phyloP scores from a whole-genome alignment of 371 early-diverging fungal species.

The Mucor sp. region DNA sequence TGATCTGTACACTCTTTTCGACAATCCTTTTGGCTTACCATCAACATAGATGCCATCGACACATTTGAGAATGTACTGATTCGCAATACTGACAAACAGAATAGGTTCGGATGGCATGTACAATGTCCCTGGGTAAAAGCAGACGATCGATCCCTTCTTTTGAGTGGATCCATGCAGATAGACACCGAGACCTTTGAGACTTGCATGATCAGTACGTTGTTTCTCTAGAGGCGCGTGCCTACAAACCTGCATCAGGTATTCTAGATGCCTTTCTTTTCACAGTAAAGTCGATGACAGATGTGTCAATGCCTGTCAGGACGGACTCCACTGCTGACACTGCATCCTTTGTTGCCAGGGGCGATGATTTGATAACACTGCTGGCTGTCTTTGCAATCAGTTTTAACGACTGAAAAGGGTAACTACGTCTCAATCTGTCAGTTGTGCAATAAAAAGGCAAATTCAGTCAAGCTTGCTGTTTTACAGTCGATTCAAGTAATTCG shows the following conservation, averaged over 20 bases:
- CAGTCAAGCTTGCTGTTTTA: neutral
- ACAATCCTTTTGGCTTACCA: slow-evolving; percentile 52
- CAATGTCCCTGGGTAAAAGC: slow-evolving; percentile 50
- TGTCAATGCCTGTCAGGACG: slow-evolving; percentile 1
- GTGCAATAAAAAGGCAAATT: neutral
- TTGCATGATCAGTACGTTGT: neutral
- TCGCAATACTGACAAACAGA: slow-evolving; percentile 52
- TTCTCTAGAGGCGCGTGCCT: neutral
- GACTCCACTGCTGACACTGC: slow-evolving; percentile 13
- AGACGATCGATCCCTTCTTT: slow-evolving; percentile 24
- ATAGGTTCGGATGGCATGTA: slow-evolving; percentile 57
- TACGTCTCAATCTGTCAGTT: neutral
- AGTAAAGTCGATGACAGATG: slow-evolving; percentile 2
- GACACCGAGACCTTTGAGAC: slow-evolving; percentile 22
- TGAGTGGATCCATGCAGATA: slow-evolving; percentile 26
- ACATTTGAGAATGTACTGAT: slow-evolving; percentile 60
- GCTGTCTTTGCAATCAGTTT: slow-evolving; percentile 5
- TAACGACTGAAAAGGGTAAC: slow-evolving; percentile 18
- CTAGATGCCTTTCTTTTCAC: slow-evolving; percentile 11
- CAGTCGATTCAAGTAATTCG: slow-evolving; percentile 22
- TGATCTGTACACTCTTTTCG: slow-evolving; percentile 47
- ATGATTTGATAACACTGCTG: neutral
- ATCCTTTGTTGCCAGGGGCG: neutral
- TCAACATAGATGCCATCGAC: slow-evolving; percentile 59
- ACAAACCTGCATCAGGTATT: slow-evolving; percentile 26